These are phyloP conservation scores for Emiliania huxleyi DNA, from an alignment of 78 protist species.

Conservation along the genomic window DNA sequence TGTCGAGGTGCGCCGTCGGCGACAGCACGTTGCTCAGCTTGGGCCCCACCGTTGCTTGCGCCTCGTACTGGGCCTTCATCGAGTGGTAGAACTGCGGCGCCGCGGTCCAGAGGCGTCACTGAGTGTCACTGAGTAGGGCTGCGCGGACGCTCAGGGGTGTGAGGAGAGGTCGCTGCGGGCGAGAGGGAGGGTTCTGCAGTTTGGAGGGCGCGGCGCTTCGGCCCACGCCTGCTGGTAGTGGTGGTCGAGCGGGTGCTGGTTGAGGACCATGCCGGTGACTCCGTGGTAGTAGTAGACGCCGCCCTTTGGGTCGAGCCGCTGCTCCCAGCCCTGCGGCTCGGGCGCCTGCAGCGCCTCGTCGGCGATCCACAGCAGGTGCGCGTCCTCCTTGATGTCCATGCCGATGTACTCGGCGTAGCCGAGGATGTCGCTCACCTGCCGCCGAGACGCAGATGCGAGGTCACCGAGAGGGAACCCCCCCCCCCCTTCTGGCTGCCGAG, in stretches of 20 bases:
- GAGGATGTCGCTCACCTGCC: neutral
- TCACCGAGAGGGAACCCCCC: neutral
- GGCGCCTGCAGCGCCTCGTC: constrained; percentile 23
- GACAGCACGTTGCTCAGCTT: neutral
- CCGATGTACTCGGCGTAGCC: neutral
- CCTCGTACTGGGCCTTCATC: neutral
- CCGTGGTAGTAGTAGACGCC: neutral
- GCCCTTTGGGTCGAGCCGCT: neutral
- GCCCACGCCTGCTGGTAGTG: constrained; percentile 5
- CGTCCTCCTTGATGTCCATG: neutral
- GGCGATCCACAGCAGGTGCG: constrained; percentile 11
- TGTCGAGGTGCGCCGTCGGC: neutral
- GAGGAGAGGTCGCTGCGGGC: too few species aligned
- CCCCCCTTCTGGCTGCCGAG: too few species aligned
- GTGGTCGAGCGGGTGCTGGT: neutral
- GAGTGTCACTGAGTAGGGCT: too few species aligned
- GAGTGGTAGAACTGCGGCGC: neutral
- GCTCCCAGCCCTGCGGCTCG: constrained; percentile 2
- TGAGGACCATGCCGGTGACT: neutral
- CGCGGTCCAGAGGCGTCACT: neutral
- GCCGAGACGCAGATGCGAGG: neutral
- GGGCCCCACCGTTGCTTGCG: neutral
- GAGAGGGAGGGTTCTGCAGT: too few species aligned
- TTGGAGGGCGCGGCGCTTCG: neutral
- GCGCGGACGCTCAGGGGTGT: too few species aligned